Conservation (phyloP, 176 grass and related monocot species). For the Paspalum vaginatum region DNA sequence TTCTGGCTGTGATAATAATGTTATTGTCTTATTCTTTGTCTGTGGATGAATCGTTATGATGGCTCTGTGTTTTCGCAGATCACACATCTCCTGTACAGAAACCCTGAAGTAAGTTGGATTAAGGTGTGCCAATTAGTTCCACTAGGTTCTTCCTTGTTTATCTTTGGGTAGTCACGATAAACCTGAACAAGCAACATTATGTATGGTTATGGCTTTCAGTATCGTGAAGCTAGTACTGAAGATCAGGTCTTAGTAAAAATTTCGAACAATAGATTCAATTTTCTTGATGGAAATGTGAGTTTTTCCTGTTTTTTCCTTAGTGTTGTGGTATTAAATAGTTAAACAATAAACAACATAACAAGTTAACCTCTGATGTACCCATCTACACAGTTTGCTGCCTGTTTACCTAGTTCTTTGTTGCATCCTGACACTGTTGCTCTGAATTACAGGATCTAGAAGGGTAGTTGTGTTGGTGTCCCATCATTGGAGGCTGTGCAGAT, state of each 20-base stretch:
- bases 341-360: not conserved
- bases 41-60: slow-evolving; percentile 8
- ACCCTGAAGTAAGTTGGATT: slow-evolving; percentile 47
- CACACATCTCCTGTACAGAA: slow-evolving; percentile 50
- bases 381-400: not conserved
- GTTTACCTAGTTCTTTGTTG: not conserved
- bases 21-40: slow-evolving; percentile 2
- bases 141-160: not conserved
- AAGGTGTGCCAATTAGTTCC: slow-evolving; percentile 31
- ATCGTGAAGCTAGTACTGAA: not conserved
- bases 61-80: slow-evolving; percentile 36
- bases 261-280: slow-evolving; percentile 7
- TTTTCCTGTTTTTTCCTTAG: slow-evolving; percentile 5
- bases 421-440: not conserved
- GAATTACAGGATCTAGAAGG: slow-evolving; percentile 34
- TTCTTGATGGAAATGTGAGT: not conserved
- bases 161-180: not conserved
- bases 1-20: slow-evolving; percentile 32
- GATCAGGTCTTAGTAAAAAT: not conserved
- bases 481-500: not conserved
- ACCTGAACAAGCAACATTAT: slow-evolving; percentile 6
- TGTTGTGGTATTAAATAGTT: not conserved
- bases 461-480: not conserved
- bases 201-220: not conserved
- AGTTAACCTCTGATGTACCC: not conserved